Conservation (phyloP, 345 rosid genomes). For the Arabidopsis suecica region DNA sequence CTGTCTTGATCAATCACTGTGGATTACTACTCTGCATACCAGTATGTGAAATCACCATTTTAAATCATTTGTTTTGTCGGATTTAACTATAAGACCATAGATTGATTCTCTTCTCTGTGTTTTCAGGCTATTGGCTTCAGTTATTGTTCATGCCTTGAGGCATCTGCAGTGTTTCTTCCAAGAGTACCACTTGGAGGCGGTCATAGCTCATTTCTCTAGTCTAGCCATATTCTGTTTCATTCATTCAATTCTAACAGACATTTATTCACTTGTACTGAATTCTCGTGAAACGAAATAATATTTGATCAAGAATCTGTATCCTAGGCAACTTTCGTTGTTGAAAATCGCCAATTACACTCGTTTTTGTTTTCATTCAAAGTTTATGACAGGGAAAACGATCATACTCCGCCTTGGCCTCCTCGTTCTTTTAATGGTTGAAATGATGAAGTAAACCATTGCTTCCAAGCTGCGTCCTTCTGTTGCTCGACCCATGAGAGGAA, state of each 20-base stretch:
- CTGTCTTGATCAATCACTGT: slow-evolving; percentile 61
- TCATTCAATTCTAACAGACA: slow-evolving; percentile 6
- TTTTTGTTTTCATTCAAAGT: slow-evolving; percentile 26
- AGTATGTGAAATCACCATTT: slow-evolving; percentile 49
- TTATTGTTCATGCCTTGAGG: slow-evolving; percentile 64
- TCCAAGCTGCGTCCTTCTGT: slow-evolving; percentile 97
- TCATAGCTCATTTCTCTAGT: slow-evolving; percentile 65
- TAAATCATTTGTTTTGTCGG: not conserved
- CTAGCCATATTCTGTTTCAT: slow-evolving; percentile 34
- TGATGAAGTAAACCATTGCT: slow-evolving; percentile 71
- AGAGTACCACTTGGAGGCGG: slow-evolving; percentile 91
- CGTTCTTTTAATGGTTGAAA: slow-evolving; percentile 57
- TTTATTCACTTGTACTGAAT: slow-evolving; percentile 19
- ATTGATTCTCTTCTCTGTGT: not conserved
- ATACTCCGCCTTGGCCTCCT: slow-evolving; percentile 57
- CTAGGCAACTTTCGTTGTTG: slow-evolving; percentile 15
- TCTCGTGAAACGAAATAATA: slow-evolving; percentile 23
- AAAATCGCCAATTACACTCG: slow-evolving; percentile 24
- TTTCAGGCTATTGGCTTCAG: slow-evolving; percentile 76
- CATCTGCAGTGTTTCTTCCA: slow-evolving; percentile 67
- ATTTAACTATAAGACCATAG: not conserved
- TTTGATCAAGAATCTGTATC: slow-evolving; percentile 41
- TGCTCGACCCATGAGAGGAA: slow-evolving; percentile 91
- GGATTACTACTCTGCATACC: slow-evolving; percentile 73
- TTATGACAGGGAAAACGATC: slow-evolving; percentile 33